Evolutionary conservation across 1,284 basidiomycete genomes (phyloP).

Genomic region (Microbotryum silenes-acaulis): DNA sequence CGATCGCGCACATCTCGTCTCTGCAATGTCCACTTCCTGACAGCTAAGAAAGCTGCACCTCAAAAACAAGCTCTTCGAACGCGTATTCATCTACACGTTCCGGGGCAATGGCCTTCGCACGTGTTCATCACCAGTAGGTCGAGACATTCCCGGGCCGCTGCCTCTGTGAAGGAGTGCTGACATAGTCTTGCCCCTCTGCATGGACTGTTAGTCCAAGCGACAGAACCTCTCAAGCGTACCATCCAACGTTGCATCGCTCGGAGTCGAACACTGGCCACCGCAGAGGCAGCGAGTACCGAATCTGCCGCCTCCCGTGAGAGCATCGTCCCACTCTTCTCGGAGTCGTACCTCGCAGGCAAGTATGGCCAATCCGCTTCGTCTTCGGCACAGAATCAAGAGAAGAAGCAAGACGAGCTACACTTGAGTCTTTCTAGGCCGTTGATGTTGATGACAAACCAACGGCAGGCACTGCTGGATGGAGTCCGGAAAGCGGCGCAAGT

Average conservation of each 20-base stretch:
- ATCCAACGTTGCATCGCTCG: not conserved
- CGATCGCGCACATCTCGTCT: too few relatives aligned
- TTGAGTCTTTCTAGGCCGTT: conserved; percentile 63
- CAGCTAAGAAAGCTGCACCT: too few relatives aligned
- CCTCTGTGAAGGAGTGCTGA: not conserved
- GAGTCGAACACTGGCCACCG: conserved; percentile 43
- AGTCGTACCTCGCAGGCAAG: not conserved
- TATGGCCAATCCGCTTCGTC: not conserved
- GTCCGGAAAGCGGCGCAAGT: conserved; percentile 6
- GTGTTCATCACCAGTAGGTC: conserved; percentile 51
- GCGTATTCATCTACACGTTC: conserved; percentile 62
- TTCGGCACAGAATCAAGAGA: conserved; percentile 17
- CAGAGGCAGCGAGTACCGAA: conserved; percentile 48
- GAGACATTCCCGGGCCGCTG: not conserved
- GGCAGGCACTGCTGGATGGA: conserved; percentile 46
- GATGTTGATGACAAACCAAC: conserved; percentile 66
- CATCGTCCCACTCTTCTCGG: conserved; percentile 47
- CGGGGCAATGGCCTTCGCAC: conserved; percentile 68
- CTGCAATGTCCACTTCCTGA: too few relatives aligned
- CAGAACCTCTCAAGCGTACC: not conserved
- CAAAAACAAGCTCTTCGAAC: conserved; percentile 42
- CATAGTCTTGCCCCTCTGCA: not conserved
- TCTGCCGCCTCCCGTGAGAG: conserved; percentile 48
- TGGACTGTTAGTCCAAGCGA: not conserved
- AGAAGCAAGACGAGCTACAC: conserved; percentile 44